Evolutionary conservation across 352 stramenopile genomes (phyloP).

Genomic region (Pilasporangium apinafurcum): DNA sequence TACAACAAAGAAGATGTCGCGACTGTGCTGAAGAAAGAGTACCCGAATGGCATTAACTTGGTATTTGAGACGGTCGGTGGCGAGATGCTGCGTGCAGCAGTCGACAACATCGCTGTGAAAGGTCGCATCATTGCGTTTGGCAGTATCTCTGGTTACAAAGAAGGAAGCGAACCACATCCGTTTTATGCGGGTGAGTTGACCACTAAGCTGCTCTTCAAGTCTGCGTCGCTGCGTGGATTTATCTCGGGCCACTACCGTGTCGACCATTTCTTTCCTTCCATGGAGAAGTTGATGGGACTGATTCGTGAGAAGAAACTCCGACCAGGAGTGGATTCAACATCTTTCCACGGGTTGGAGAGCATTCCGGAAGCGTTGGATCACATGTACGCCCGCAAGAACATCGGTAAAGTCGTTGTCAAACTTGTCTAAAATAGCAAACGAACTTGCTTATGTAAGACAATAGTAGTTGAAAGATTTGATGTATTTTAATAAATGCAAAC

Average conservation of each 20-base stretch:
- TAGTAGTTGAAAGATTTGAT: too few species aligned
- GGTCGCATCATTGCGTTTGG: constrained; percentile 60
- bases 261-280: too few species aligned
- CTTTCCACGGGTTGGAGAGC: constrained; percentile 51
- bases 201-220: constrained; percentile 25
- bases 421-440: too few species aligned
- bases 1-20: constrained; percentile 72
- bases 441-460: too few species aligned
- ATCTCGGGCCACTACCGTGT: too few species aligned
- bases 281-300: too few species aligned
- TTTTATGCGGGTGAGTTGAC: constrained; percentile 18
- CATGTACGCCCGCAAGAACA: constrained; percentile 75
- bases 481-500: too few species aligned
- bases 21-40: constrained; percentile 58
- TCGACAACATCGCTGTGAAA: constrained; percentile 49
- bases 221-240: constrained; percentile 37
- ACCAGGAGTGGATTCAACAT: constrained; percentile 32
- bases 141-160: constrained; percentile 41
- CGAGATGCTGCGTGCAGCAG: constrained; percentile 36
- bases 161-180: constrained; percentile 1
- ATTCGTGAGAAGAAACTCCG: constrained; percentile 45
- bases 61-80: constrained; percentile 63
- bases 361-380: constrained; percentile 62
- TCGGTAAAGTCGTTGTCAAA: constrained; percentile 79
- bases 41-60: constrained; percentile 58